A percentile compares a stretch with the other conserved stretches of the same genome.
These are phyloP conservation scores for Globisporangium emineosum DNA, from an alignment of 352 stramenopile species.

Conservation along the genomic window DNA sequence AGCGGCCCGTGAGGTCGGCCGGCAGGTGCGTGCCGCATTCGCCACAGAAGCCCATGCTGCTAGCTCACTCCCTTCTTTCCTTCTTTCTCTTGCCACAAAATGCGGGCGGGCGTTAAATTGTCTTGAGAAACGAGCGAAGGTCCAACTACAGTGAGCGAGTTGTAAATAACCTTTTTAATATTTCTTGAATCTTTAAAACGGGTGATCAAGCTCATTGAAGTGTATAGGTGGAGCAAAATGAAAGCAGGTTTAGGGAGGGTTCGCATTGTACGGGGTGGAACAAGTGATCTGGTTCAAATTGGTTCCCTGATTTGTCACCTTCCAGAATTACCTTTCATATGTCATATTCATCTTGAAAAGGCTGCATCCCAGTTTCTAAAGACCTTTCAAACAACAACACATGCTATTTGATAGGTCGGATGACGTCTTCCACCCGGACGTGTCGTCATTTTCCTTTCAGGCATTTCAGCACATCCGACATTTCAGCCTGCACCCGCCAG, in stretches of 20 bases:
- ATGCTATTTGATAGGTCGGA: not conserved
- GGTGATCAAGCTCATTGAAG: not conserved
- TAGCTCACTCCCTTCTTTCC: not conserved
- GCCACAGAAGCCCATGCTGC: slow-evolving; percentile 77
- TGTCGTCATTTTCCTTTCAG: not conserved
- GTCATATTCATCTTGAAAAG: not conserved
- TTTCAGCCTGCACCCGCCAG: not conserved
- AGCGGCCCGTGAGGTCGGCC: slow-evolving; percentile 50
- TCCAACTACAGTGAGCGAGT: not conserved
- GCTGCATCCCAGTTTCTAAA: not conserved
- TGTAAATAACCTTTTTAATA: not conserved
- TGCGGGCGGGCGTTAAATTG: not conserved
- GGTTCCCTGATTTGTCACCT: no score
- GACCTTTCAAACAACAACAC: not conserved
- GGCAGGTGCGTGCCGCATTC: slow-evolving; percentile 70
- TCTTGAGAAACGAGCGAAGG: no score
- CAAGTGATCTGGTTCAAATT: not conserved
- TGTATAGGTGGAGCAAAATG: not conserved
- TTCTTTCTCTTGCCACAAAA: not conserved
- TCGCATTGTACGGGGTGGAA: not conserved
- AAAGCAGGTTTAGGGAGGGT: not conserved
- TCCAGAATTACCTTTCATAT: not conserved
- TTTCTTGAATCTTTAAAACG: not conserved
- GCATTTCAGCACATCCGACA: not conserved
- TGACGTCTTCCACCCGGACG: not conserved